Evolutionary conservation across 2,329 filamentous ascomycete genomes (phyloP), one percentile per base, ranked within the genome.

Genomic region (Aspergillus felis): DNA sequence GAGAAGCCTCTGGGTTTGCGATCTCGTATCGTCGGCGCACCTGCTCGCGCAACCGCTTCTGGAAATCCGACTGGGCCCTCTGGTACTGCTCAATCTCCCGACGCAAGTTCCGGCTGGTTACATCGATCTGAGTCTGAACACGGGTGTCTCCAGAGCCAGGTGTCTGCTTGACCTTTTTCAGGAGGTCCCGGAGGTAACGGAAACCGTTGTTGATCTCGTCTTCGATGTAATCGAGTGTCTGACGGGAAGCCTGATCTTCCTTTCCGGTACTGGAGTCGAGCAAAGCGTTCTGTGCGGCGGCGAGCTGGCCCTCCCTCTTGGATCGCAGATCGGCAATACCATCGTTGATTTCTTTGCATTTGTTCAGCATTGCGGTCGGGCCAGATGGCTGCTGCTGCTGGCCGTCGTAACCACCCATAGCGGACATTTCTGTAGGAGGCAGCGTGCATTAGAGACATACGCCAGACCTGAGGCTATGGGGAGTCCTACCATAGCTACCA

Each of bases 21-120:
- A 97, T 97, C 58, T 89, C 85, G 77, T 95, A 96, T 73, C 97
- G 92, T 55, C 94, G 85, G 64, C 87, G 89, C 78, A 95, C 90
- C 75, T 95, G 91, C 51, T 91, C 89, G 72, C 90, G 84, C 32
- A 91, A 86, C 65, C 88, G 87, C 75, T 89, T 89, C 71, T 89
- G 85, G 82, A 92, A 96, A 24, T 87, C 83, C 1, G 85, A 85
- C 75, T 97, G 92, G 55, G 91, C 81, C 63, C 86, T 82, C 76
- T 94, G 91, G 79, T 92, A 97, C 60, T 86, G 79, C 65, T 90
- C 85, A 73, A 96, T 93, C 58, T 90, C 90, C 48, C 83, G 80
- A 79, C 93, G 92, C 65, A 97, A 82, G 56, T 88, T 84, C 53
- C 89, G 84, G 73, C 95, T 90, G 49, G 94, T 85, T 57, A 87